Conservation (phyloP, 2,329 filamentous ascomycete species). For the Venturia pyrina region DNA sequence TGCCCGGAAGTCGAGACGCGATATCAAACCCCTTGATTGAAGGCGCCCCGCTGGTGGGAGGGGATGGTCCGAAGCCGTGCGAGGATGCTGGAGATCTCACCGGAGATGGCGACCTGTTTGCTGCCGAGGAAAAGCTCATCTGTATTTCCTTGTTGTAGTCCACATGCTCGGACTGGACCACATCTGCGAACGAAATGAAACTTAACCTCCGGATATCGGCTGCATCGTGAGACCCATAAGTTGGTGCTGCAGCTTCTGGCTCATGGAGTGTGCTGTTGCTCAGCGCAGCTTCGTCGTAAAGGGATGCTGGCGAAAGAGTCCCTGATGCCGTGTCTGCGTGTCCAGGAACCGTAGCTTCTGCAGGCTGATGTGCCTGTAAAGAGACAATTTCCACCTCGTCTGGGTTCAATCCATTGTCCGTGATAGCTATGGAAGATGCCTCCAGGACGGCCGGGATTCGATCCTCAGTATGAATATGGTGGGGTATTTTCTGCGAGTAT, state of each 20-base stretch:
- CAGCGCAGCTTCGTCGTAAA: conserved; percentile 7
- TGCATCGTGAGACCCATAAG: conserved; percentile 67
- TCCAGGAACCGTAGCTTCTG: conserved; percentile 41
- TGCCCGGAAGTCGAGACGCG: conserved; percentile 48
- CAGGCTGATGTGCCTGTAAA: conserved; percentile 73
- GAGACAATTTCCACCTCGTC: conserved; percentile 91
- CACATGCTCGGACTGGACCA: conserved; percentile 76
- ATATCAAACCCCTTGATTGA: conserved; percentile 66
- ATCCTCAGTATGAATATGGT: conserved; percentile 90
- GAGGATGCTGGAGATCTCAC: conserved; percentile 70
- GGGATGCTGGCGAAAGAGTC: conserved; percentile 15
- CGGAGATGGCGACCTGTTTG: conserved; percentile 64
- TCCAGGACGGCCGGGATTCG: conserved; percentile 86
- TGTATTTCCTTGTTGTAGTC: conserved; percentile 57
- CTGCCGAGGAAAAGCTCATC: conserved; percentile 49
- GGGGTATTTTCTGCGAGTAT: conserved; percentile 75
- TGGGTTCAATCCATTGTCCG: conserved; percentile 71
- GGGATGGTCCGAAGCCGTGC: conserved; percentile 55
- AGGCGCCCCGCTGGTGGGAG: conserved; percentile 65
- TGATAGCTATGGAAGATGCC: conserved; percentile 85
- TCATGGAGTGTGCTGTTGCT: neutral
- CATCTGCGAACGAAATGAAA: conserved; percentile 95
- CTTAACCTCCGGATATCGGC: conserved; percentile 74
- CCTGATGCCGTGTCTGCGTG: conserved; percentile 17
- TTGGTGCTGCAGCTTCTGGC: conserved; percentile 38